A percentile compares a stretch with the other conserved stretches of the same genome.
phyloP scores from a whole-genome alignment of 257 asterid species.

The Jacaranda copaia region DNA sequence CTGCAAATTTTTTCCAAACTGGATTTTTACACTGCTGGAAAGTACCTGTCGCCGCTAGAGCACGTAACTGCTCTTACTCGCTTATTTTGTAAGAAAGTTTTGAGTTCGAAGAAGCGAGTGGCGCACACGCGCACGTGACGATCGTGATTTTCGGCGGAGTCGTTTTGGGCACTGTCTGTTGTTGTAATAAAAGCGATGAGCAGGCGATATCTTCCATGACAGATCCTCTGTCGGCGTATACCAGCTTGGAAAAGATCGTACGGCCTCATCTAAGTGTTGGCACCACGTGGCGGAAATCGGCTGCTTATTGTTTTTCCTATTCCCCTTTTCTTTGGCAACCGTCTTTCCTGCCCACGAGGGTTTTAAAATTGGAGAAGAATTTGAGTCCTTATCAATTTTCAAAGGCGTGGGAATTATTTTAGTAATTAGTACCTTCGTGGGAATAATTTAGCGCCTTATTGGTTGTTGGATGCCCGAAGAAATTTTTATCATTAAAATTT shows the following conservation, averaged over 20 bases:
- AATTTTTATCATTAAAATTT: no score
- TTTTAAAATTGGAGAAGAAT: background rate
- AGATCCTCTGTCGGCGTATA: conserved; percentile 23
- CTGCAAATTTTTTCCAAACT: conserved; percentile 4
- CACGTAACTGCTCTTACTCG: conserved; percentile 17
- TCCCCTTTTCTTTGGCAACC: background rate
- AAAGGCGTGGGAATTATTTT: background rate
- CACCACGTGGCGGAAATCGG: conserved; percentile 24
- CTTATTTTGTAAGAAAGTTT: conserved; percentile 25
- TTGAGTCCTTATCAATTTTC: background rate
- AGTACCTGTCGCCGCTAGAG: conserved; percentile 12
- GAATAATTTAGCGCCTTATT: no score
- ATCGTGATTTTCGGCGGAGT: background rate
- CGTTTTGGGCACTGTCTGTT: background rate
- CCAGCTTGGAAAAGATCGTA: conserved; percentile 31
- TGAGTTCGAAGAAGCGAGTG: background rate
- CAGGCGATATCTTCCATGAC: conserved; percentile 38
- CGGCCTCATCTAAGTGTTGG: conserved; percentile 9
- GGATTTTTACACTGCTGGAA: conserved; percentile 25
- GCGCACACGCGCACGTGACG: background rate
- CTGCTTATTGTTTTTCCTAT: background rate
- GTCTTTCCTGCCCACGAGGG: background rate
- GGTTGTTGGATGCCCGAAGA: no score
- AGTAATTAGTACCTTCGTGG: no score
- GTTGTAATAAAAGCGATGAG: conserved; percentile 12